phyloP scores from a whole-genome alignment of 2,329 filamentous ascomycete species.

The Penicillium corylophilum region DNA sequence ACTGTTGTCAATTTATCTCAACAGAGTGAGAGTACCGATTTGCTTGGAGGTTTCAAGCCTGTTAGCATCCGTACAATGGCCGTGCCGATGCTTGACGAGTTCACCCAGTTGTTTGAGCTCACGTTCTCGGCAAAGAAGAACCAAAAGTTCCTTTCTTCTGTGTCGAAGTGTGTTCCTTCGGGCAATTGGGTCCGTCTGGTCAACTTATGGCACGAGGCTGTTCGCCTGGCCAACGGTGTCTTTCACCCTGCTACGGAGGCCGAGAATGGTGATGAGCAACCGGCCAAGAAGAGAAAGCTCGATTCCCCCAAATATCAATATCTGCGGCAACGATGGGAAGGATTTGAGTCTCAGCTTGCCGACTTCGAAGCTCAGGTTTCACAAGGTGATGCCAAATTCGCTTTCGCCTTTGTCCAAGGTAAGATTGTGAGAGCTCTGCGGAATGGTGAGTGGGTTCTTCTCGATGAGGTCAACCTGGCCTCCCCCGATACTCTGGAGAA shows the following conservation, averaged over 20 bases:
- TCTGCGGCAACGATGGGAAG: conserved; percentile 73
- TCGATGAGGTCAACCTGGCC: conserved; percentile 96
- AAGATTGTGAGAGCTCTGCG: conserved; percentile 94
- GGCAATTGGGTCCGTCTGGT: conserved; percentile 85
- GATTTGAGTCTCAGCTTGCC: conserved; percentile 70
- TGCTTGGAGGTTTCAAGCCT: conserved; percentile 94
- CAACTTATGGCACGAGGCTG: conserved; percentile 83
- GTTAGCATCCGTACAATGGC: conserved; percentile 86
- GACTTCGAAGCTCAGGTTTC: conserved; percentile 76
- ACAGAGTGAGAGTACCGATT: conserved; percentile 94
- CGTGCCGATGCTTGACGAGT: conserved; percentile 88
- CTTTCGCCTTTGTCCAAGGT: conserved; percentile 94
- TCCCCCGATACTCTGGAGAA: conserved; percentile 93
- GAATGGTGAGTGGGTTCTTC: conserved; percentile 93
- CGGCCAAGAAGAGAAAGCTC: conserved; percentile 69
- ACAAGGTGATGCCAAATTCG: conserved; percentile 73
- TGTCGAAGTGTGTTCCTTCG: conserved; percentile 75
- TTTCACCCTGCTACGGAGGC: conserved; percentile 51
- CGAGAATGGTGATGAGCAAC: conserved; percentile 54
- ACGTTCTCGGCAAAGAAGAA: conserved; percentile 91
- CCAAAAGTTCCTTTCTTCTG: conserved; percentile 76
- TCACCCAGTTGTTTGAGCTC: conserved; percentile 81
- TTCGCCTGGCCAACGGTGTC: conserved; percentile 79
- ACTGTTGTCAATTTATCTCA: conserved; percentile 95
- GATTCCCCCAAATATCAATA: conserved; percentile 52